Evolutionary conservation across 164 flowering plant species (phyloP), one percentile per base, ranked within the genome.

Genomic region (Berberis thunbergii): DNA sequence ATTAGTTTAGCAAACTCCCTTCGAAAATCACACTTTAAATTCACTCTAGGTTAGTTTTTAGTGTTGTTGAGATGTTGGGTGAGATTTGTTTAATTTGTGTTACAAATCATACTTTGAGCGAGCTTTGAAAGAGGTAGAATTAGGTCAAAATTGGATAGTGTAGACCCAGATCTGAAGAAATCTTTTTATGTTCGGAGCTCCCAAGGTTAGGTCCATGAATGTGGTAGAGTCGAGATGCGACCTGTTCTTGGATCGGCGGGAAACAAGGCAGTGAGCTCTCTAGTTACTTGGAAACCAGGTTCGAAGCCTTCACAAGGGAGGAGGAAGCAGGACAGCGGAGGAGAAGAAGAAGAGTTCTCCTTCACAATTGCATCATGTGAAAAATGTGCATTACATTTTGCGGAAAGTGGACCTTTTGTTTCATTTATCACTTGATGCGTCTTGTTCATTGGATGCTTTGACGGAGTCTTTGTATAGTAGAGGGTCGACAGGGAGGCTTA

Each of bases 381-480:
- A 26, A 26, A 26, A 26, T n/a, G 72, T 65, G 26, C 70, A 76
- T 7, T 73, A 82, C 56, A 64, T 78, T 45, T 45, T 82, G 65
- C 59, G 80, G 68, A 77, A 75, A 65, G 79, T 74, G 69, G 74
- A 74, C 60, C 59, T 61, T 65, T 58, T 74, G 67, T 61, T 69
- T 57, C 69, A 75, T 59, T 72, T 80, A 71, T 82, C 89, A 2
- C 70, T 80, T 68, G 83, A 68, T 62, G 88, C 83, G 6, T 85
- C 89, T 59, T 85, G 89, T 56, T 85, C 89, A 42, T 83, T 85
- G 1, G 89, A 81, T 57, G 86, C 83, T 48, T 88, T 92, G 13
- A 70, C 81, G 12, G 92, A 81, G 46, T 88, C 96, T 8, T 73
- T 81, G 42, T 74, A 69, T 4, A 84, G 89, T 61, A 69, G 82